These are phyloP conservation scores for Musa itinerans DNA, from an alignment of 176 grass and related monocot species.

Conservation along the genomic window DNA sequence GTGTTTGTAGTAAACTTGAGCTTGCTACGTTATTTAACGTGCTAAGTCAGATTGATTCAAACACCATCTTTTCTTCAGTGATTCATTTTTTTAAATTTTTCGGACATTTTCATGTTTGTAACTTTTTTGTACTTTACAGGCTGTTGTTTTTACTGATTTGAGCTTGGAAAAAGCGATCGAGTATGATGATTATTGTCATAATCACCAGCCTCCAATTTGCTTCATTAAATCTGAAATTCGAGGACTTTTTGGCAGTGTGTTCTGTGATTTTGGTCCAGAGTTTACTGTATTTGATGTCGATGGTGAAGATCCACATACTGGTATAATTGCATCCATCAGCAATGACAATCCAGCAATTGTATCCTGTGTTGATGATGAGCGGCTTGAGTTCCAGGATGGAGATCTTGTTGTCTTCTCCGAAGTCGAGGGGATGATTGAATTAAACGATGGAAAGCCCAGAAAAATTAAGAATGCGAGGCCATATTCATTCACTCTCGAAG, in stretches of 20 bases:
- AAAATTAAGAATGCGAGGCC: conserved; percentile 72
- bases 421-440: conserved; percentile 61
- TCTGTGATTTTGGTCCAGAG: conserved; percentile 75
- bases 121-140: conserved; percentile 26
- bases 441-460: conserved; percentile 81
- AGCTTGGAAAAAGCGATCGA: conserved; percentile 63
- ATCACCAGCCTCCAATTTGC: conserved; percentile 63
- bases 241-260: conserved; percentile 78
- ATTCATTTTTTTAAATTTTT: neutral
- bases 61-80: too few relatives aligned
- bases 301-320: conserved; percentile 74
- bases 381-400: conserved; percentile 72
- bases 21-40: too few relatives aligned
- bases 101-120: conserved; percentile 1
- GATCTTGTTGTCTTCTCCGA: conserved; percentile 85
- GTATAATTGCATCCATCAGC: conserved; percentile 74
- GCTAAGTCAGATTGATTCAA: too few relatives aligned
- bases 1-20: too few relatives aligned
- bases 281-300: conserved; percentile 78
- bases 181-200: conserved; percentile 79
- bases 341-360: conserved; percentile 78
- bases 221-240: conserved; percentile 77
- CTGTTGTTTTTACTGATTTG: conserved; percentile 80
- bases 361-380: conserved; percentile 81
- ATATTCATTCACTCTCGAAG: conserved; percentile 71